phyloP scores from a whole-genome alignment of 805 yeast genomes.

The Candida wancherniae region DNA sequence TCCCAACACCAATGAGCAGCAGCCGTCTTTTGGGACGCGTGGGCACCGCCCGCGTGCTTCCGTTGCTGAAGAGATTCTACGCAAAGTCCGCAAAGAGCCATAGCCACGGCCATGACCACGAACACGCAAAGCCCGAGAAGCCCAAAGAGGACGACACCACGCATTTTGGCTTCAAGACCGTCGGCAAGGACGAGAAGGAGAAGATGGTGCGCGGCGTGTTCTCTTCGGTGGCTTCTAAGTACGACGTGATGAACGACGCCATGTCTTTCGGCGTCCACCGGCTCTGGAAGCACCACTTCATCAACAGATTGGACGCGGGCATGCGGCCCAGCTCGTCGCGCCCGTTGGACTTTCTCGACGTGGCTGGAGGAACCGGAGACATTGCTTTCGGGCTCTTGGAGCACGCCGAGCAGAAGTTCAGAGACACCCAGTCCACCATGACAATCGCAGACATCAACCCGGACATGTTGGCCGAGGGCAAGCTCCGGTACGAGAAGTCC shows the following conservation, averaged over 20 bases:
- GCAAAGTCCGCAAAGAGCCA: conserved; percentile 2
- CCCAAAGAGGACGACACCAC: conserved; percentile 49
- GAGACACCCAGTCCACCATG: conserved; percentile 75
- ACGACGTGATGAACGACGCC: conserved; percentile 96
- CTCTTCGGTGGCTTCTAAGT: conserved; percentile 89
- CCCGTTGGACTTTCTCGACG: conserved; percentile 86
- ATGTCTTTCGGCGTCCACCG: conserved; percentile 96
- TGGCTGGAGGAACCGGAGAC: conserved; percentile 99
- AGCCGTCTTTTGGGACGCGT: too few species aligned
- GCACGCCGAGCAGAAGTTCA: conserved; percentile 76
- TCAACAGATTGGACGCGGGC: conserved; percentile 86
- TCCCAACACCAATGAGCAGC: too few species aligned
- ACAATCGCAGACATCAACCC: conserved; percentile 92
- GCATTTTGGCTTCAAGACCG: conserved; percentile 88
- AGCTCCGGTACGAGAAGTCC: conserved; percentile 59
- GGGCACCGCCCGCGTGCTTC: too few species aligned
- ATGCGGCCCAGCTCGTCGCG: conserved; percentile 74
- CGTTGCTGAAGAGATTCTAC: conserved; percentile 1
- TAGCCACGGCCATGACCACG: too few species aligned
- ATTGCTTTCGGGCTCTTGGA: conserved; percentile 93
- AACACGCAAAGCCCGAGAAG: neutral
- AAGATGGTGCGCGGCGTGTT: conserved; percentile 81
- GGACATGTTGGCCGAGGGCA: conserved; percentile 94
- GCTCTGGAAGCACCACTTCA: conserved; percentile 90
- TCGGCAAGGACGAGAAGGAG: conserved; percentile 75